Percentiles rank a stretch among this genome's conserved stretches.
These are phyloP conservation scores for Umbelopsis sp. DNA, from an alignment of 192 early-diverging fungal genomes.

Conservation along the genomic window DNA sequence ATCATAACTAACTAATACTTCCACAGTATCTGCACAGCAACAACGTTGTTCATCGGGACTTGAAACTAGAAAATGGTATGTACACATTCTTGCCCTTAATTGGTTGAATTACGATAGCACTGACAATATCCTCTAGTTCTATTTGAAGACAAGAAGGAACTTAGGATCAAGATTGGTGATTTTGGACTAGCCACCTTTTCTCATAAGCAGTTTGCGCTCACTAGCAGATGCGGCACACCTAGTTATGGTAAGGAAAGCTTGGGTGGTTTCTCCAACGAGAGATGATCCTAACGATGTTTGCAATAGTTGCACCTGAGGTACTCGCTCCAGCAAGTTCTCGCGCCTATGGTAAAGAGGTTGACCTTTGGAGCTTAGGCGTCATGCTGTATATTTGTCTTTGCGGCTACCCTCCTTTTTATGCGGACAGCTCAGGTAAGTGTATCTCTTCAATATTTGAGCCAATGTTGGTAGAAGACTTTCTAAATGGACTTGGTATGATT, in stretches of 20 bases:
- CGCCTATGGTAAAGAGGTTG: slow-evolving; percentile 74
- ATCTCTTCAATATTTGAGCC: slow-evolving; percentile 18
- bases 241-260: slow-evolving; percentile 57
- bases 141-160: slow-evolving; percentile 45
- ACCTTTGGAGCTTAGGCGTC: slow-evolving; percentile 95
- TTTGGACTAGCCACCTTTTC: slow-evolving; percentile 85
- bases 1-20: neutral
- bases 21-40: slow-evolving; percentile 77
- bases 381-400: slow-evolving; percentile 93
- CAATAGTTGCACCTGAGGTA: slow-evolving; percentile 85
- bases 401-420: slow-evolving; percentile 82
- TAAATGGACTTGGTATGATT: slow-evolving; percentile 55
- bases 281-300: neutral
- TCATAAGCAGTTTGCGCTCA: neutral
- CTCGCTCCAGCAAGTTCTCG: slow-evolving; percentile 55
- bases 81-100: too few species aligned
- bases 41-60: slow-evolving; percentile 90
- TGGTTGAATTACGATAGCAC: neutral
- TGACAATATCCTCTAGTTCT: slow-evolving; percentile 30
- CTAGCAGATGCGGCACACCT: slow-evolving; percentile 88
- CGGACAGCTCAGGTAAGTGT: slow-evolving; percentile 42
- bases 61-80: slow-evolving; percentile 77
- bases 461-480: neutral
- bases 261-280: neutral
- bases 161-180: slow-evolving; percentile 87